Conservation (phyloP, 306 rosid species). For the Nissolia schottii region DNA sequence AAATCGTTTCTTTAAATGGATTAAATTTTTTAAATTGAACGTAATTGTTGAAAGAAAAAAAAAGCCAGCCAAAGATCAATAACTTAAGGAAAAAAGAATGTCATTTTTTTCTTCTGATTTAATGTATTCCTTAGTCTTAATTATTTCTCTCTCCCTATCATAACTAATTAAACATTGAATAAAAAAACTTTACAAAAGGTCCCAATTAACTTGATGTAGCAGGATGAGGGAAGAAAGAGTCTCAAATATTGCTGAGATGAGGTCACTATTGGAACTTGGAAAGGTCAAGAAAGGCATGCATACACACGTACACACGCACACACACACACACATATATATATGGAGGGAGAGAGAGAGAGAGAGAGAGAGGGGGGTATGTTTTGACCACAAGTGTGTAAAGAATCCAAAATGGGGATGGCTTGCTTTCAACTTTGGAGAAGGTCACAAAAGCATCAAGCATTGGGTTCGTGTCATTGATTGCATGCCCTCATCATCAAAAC, state of each 20-base stretch:
- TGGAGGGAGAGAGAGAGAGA: no score
- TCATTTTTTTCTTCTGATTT: no score
- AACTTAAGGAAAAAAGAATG: no score
- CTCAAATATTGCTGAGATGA: background rate
- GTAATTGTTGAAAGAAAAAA: no score
- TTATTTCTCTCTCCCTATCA: no score
- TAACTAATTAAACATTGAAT: background rate
- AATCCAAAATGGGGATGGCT: slow-evolving; percentile 18
- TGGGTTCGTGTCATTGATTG: slow-evolving; percentile 7
- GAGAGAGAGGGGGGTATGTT: no score
- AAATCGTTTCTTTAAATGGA: no score
- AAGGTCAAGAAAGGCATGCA: slow-evolving; percentile 20
- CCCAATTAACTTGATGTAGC: background rate
- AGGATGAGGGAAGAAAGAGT: background rate
- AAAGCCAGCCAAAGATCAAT: no score
- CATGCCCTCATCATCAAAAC: slow-evolving; percentile 16
- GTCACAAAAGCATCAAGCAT: slow-evolving; percentile 19
- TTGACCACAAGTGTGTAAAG: slow-evolving; percentile 29
- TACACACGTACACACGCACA: background rate
- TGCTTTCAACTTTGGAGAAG: slow-evolving; percentile 1
- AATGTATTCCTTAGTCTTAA: no score
- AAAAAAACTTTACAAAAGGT: background rate
- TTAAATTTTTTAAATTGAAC: no score
- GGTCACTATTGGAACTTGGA: background rate
- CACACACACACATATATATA: background rate